These are phyloP conservation scores for Hypoxylon fragiforme DNA, from an alignment of 495 filamentous ascomycete species.

Conservation along the genomic window DNA sequence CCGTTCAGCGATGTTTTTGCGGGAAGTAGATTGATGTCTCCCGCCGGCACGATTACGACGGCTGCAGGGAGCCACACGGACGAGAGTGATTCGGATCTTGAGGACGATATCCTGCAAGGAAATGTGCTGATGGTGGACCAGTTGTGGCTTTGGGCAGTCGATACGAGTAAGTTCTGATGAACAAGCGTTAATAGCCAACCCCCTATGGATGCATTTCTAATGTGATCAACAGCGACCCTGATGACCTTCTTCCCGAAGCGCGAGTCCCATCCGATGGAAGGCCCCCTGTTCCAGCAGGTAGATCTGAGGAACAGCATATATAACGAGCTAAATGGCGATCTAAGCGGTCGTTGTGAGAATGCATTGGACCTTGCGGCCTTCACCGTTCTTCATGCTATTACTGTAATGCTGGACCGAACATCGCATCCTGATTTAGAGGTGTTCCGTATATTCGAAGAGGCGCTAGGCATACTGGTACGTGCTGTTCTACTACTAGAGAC, in stretches of 20 bases:
- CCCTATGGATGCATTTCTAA: no score
- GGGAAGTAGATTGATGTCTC: slow-evolving; percentile 14
- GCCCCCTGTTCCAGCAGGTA: slow-evolving; percentile 61
- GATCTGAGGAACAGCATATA: slow-evolving; percentile 67
- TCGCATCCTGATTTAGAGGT: slow-evolving; percentile 64
- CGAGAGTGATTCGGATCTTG: slow-evolving; percentile 37
- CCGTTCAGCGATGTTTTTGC: slow-evolving; percentile 16
- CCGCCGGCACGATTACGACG: slow-evolving; percentile 15
- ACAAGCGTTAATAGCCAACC: no score
- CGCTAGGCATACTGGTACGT: slow-evolving; percentile 63
- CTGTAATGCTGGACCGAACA: slow-evolving; percentile 61
- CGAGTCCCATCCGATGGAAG: slow-evolving; percentile 53
- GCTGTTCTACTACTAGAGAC: neutral
- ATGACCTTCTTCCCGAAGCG: slow-evolving; percentile 62
- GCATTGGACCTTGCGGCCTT: slow-evolving; percentile 65
- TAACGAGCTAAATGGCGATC: slow-evolving; percentile 69
- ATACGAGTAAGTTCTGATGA: slow-evolving; percentile 48
- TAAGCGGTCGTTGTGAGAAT: slow-evolving; percentile 65
- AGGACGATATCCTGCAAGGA: slow-evolving; percentile 54
- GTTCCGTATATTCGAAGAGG: slow-evolving; percentile 69
- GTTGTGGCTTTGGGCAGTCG: slow-evolving; percentile 69
- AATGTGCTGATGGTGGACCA: slow-evolving; percentile 73
- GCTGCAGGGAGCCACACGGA: slow-evolving; percentile 11
- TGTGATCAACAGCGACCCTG: slow-evolving; percentile 45
- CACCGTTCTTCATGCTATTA: slow-evolving; percentile 63